These are phyloP conservation scores for Globisporangium viniferum DNA, from an alignment of 352 stramenopile genomes.

Conservation along the genomic window DNA sequence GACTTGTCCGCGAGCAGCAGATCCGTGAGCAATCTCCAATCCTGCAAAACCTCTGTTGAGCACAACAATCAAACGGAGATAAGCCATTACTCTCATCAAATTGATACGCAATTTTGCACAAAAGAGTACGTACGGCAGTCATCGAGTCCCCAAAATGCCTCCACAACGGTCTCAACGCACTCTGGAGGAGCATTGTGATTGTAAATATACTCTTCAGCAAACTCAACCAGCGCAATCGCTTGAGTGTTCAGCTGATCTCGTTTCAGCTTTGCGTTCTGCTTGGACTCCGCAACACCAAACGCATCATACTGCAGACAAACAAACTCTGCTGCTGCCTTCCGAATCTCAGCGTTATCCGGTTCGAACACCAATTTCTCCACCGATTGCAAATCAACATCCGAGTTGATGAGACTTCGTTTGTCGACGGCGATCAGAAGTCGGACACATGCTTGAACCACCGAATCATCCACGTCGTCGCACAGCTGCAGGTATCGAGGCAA, in stretches of 20 bases:
- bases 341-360: conserved; percentile 62
- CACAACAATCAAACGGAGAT: conserved; percentile 15
- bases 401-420: conserved; percentile 78
- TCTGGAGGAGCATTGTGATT: conserved; percentile 57
- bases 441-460: conserved; percentile 67
- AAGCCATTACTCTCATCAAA: background rate
- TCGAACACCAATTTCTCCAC: conserved; percentile 85
- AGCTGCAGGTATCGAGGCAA: conserved; percentile 75
- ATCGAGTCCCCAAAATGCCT: conserved; percentile 83
- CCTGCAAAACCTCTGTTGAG: conserved; percentile 67
- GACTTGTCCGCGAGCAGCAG: conserved; percentile 80
- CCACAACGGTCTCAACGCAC: conserved; percentile 73
- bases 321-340: conserved; percentile 80
- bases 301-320: conserved; percentile 87
- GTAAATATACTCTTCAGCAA: conserved; percentile 81
- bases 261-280: conserved; percentile 58
- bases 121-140: conserved; percentile 70
- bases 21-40: conserved; percentile 76
- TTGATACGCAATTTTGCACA: background rate
- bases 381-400: conserved; percentile 67
- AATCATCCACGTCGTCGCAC: conserved; percentile 76
- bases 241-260: conserved; percentile 84
- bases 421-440: conserved; percentile 77
- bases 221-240: conserved; percentile 87
- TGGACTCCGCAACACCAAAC: conserved; percentile 76